Evolutionary conservation across 805 yeast species (phyloP).

Genomic region (Yarrowia divulgata): DNA sequence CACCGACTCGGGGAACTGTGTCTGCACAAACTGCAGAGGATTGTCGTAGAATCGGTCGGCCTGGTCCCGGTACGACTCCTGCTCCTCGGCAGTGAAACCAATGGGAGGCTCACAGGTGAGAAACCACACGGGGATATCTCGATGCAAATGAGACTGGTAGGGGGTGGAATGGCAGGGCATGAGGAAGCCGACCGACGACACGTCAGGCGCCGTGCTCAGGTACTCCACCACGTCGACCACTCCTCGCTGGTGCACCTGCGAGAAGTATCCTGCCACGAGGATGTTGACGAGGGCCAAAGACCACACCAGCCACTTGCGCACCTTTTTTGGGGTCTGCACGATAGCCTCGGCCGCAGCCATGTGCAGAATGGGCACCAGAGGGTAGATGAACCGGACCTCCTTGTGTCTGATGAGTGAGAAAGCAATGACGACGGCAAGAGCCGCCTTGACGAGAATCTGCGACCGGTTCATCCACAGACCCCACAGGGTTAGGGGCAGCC

Average conservation of each 20-base stretch:
- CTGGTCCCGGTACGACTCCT: conserved; percentile 74
- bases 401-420: conserved; percentile 82
- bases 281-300: conserved; percentile 52
- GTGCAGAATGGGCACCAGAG: conserved; percentile 77
- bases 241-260: conserved; percentile 84
- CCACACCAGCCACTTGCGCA: conserved; percentile 38
- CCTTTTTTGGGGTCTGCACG: conserved; percentile 41
- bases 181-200: conserved; percentile 73
- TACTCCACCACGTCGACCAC: conserved; percentile 70
- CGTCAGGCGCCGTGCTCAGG: conserved; percentile 55
- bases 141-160: conserved; percentile 83
- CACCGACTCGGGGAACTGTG: conserved; percentile 1
- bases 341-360: conserved; percentile 57
- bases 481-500: conserved; percentile 64
- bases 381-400: conserved; percentile 89
- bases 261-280: conserved; percentile 58
- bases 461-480: conserved; percentile 52
- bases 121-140: conserved; percentile 69
- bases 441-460: conserved; percentile 46
- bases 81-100: conserved; percentile 49
- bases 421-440: conserved; percentile 56
- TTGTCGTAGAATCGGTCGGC: conserved; percentile 77
- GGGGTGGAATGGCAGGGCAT: conserved; percentile 99
- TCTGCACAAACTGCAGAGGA: conserved; percentile 52
- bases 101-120: conserved; percentile 93